These are phyloP conservation scores for Aurinia saxatilis DNA, from an alignment of 345 rosid genomes.

Conservation along the genomic window DNA sequence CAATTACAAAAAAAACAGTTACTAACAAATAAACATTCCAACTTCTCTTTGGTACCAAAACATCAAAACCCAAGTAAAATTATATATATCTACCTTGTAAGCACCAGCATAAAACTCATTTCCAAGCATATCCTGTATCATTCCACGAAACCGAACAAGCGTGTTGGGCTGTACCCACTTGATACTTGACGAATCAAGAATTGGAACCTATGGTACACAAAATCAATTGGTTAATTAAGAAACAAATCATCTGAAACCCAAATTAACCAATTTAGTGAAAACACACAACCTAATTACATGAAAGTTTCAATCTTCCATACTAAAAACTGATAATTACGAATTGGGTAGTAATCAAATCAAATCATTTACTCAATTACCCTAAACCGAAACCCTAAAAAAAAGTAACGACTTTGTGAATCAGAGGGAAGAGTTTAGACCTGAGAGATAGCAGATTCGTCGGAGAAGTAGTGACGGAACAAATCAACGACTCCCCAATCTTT, in stretches of 20 bases:
- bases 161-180: conserved; percentile 56
- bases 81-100: conserved; percentile 41
- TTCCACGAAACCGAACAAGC: conserved; percentile 80
- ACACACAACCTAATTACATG: background rate
- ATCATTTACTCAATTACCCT: background rate
- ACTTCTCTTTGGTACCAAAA: background rate
- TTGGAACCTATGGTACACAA: conserved; percentile 47
- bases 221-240: no score
- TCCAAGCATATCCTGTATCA: conserved; percentile 97
- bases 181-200: conserved; percentile 43
- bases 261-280: background rate
- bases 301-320: background rate
- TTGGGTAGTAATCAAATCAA: background rate
- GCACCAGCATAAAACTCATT: conserved; percentile 95
- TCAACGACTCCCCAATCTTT: conserved; percentile 88
- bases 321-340: background rate
- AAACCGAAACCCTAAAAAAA: background rate
- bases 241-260: background rate
- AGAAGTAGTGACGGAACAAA: conserved; percentile 68
- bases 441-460: conserved; percentile 50
- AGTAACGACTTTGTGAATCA: background rate
- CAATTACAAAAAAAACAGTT: background rate
- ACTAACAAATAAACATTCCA: background rate
- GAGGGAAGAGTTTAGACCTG: conserved; percentile 31
- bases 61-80: background rate